Percentiles rank a stretch among this genome's conserved stretches.
These are phyloP conservation scores for Fusarium equiseti DNA, from an alignment of 2,329 filamentous ascomycete species.

Conservation along the genomic window DNA sequence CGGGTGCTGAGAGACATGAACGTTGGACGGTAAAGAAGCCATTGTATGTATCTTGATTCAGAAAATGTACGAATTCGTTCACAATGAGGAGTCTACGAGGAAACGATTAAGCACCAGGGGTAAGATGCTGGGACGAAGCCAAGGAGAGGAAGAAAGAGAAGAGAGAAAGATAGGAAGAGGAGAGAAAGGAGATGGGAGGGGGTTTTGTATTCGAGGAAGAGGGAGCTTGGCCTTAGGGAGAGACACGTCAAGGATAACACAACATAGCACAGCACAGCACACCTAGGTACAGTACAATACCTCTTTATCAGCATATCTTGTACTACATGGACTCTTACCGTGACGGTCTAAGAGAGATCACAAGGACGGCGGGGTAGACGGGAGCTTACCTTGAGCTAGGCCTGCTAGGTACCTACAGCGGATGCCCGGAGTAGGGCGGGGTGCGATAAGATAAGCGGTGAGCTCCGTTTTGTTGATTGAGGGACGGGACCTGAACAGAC, in stretches of 20 bases:
- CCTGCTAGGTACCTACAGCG: neutral
- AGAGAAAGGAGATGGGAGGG: slow-evolving; percentile 24
- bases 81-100: slow-evolving; percentile 28
- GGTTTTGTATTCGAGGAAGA: slow-evolving; percentile 35
- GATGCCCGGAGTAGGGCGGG: slow-evolving; percentile 38
- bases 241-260: slow-evolving; percentile 22
- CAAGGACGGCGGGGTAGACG: slow-evolving; percentile 38
- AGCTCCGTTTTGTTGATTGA: slow-evolving; percentile 42
- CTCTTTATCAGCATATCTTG: slow-evolving; percentile 28
- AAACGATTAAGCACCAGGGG: slow-evolving; percentile 40
- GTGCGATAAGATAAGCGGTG: slow-evolving; percentile 50
- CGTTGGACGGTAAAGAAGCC: slow-evolving; percentile 66
- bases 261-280: neutral
- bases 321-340: slow-evolving; percentile 34
- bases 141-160: slow-evolving; percentile 40
- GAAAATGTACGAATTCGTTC: slow-evolving; percentile 12
- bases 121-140: slow-evolving; percentile 45
- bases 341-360: slow-evolving; percentile 35
- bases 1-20: slow-evolving; percentile 86
- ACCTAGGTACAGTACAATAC: neutral
- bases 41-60: slow-evolving; percentile 42
- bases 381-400: slow-evolving; percentile 26
- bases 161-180: slow-evolving; percentile 26
- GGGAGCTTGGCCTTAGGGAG: slow-evolving; percentile 18
- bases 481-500: neutral